Evolutionary conservation across 208 protist species (phyloP).

Genomic region (Trypanosoma congolense): DNA sequence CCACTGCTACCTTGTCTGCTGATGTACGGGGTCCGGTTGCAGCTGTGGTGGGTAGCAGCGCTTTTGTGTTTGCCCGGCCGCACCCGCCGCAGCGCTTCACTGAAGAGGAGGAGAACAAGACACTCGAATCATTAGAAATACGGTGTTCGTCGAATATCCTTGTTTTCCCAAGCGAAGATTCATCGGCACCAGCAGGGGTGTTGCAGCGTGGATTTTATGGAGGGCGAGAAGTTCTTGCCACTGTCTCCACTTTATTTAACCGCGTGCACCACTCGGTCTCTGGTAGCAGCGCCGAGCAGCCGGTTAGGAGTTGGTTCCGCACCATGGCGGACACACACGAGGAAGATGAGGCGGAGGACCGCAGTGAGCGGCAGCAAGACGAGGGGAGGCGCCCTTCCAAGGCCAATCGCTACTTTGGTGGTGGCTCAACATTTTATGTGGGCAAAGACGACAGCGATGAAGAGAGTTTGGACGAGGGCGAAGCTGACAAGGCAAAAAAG

Average conservation of each 20-base stretch:
- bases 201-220: too few relatives aligned
- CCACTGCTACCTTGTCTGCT: constrained; percentile 33
- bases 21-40: constrained; percentile 41
- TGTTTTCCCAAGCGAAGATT: constrained; percentile 32
- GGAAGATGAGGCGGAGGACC: constrained; percentile 31
- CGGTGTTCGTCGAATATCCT: constrained; percentile 43
- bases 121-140: constrained; percentile 39
- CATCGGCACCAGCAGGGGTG: too few relatives aligned
- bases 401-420: constrained; percentile 63
- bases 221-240: constrained; percentile 9
- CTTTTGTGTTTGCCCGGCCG: constrained; percentile 50
- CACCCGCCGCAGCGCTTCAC: constrained; percentile 49
- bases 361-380: neutral
- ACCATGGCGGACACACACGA: constrained; percentile 48
- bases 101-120: constrained; percentile 31
- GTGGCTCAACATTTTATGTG: constrained; percentile 52
- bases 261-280: neutral
- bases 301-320: constrained; percentile 18
- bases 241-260: constrained; percentile 5
- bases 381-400: constrained; percentile 24
- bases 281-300: neutral
- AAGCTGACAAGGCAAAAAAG: constrained; percentile 6
- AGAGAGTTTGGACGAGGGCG: constrained; percentile 13
- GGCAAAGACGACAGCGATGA: constrained; percentile 22
- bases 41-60: constrained; percentile 21